These are phyloP conservation scores for Entelexis sorbosivorans DNA, from an alignment of 1,139 yeast species.

Conservation along the genomic window DNA sequence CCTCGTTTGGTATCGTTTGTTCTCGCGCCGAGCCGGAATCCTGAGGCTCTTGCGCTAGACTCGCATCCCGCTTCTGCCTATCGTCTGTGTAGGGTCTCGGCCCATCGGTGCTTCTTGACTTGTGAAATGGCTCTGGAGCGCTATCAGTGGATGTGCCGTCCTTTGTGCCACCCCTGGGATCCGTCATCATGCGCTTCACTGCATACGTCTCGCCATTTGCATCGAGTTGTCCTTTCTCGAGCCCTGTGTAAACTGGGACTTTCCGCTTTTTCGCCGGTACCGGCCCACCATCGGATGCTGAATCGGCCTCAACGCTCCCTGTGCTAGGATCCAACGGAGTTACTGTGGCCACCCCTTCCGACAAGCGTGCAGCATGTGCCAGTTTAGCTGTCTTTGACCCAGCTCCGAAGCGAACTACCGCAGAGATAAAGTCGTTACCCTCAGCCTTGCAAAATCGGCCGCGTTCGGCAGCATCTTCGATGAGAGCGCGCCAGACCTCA, in stretches of 20 bases:
- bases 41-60: too few species aligned
- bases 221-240: too few species aligned
- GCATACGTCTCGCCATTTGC: background rate
- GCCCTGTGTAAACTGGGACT: too few species aligned
- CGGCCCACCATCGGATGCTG: too few species aligned
- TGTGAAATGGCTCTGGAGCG: background rate
- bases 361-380: background rate
- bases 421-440: background rate
- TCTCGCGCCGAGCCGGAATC: too few species aligned
- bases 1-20: too few species aligned
- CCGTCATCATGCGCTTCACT: background rate
- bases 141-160: too few species aligned
- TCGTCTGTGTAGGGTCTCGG: background rate
- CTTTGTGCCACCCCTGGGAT: background rate
- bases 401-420: background rate
- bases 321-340: too few species aligned
- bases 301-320: too few species aligned
- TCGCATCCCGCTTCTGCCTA: background rate
- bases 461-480: conserved; percentile 25
- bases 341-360: too few species aligned
- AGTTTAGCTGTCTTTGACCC: background rate
- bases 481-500: conserved; percentile 56
- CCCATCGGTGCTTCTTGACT: background rate
- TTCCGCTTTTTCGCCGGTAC: too few species aligned
- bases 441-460: conserved; percentile 5